phyloP scores from a whole-genome alignment of 768 basidiomycete genomes.

The Fomitopsis serialis region DNA sequence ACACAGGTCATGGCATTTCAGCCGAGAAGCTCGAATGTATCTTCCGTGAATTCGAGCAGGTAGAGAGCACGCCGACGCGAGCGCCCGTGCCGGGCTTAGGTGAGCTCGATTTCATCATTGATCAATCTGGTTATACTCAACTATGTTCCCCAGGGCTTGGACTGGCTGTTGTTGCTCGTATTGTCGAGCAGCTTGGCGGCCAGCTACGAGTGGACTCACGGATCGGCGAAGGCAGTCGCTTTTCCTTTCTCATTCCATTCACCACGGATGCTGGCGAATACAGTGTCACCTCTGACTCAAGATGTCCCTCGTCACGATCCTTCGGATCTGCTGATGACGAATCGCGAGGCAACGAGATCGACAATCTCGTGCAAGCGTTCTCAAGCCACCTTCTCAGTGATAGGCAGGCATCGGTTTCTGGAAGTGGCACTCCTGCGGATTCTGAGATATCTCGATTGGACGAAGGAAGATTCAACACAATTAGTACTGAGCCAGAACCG shows the following conservation, averaged over 20 bases:
- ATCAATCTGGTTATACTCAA: neutral
- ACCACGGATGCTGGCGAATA: constrained; percentile 29
- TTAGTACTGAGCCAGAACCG: neutral
- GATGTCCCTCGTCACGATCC: neutral
- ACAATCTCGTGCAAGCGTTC: constrained; percentile 43
- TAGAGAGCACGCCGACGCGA: constrained; percentile 46
- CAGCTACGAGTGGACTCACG: constrained; percentile 75
- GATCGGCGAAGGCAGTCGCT: constrained; percentile 59
- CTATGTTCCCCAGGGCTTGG: constrained; percentile 47
- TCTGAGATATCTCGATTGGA: neutral
- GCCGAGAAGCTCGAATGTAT: constrained; percentile 64
- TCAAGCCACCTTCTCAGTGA: constrained; percentile 29
- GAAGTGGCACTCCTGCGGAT: neutral
- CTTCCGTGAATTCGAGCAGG: constrained; percentile 77
- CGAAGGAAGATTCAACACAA: neutral
- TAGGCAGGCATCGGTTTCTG: neutral
- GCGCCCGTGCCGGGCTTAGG: constrained; percentile 41
- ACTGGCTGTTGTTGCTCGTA: constrained; percentile 74
- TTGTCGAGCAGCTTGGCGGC: constrained; percentile 74
- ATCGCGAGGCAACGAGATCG: constrained; percentile 25
- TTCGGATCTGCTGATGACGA: constrained; percentile 15
- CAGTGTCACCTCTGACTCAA: constrained; percentile 9
- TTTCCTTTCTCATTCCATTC: constrained; percentile 70
- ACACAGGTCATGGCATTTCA: constrained; percentile 71
- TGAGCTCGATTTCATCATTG: constrained; percentile 15